Percentiles rank a stretch among this genome's conserved stretches.
Evolutionary conservation across 2,329 filamentous ascomycete genomes (phyloP).

Genomic region (Conoideocrella luteorostrata): DNA sequence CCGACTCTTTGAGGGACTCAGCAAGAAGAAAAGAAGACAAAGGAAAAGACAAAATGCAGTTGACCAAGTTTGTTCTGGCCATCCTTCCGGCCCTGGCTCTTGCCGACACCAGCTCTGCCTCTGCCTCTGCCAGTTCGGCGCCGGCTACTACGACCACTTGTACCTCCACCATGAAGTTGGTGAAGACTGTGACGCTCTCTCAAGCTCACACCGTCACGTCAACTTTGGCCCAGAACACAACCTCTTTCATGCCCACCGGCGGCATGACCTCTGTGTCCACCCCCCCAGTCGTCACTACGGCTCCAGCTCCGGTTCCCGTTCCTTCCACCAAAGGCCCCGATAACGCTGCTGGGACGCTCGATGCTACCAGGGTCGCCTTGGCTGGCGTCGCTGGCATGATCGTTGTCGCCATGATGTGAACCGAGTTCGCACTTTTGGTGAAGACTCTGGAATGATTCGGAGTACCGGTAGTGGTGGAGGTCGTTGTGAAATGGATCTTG

Average conservation of each 20-base stretch:
- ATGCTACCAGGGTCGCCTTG: conserved; percentile 37
- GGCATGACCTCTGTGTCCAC: conserved; percentile 16
- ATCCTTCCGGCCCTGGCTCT: conserved; percentile 49
- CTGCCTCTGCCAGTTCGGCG: neutral
- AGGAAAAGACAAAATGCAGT: conserved; percentile 14
- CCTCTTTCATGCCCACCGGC: conserved; percentile 22
- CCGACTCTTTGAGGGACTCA: neutral
- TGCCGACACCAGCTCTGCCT: conserved; percentile 28
- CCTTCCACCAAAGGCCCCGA: conserved; percentile 29
- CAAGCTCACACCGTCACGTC: conserved; percentile 35
- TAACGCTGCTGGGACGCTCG: conserved; percentile 37
- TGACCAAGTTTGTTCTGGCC: conserved; percentile 38
- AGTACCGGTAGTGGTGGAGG: neutral
- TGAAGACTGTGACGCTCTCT: conserved; percentile 46
- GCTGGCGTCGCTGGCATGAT: conserved; percentile 45
- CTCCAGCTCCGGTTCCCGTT: conserved; percentile 20
- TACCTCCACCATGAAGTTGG: conserved; percentile 45
- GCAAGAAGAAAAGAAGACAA: neutral
- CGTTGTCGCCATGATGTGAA: conserved; percentile 46
- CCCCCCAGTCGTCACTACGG: conserved; percentile 15
- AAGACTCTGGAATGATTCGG: neutral
- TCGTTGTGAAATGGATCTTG: neutral
- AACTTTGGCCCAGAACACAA: conserved; percentile 25
- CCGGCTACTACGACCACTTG: conserved; percentile 39
- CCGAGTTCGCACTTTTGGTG: too few relatives aligned